Base-by-base conservation (phyloP, 75 land plant genomes). In the Picea glauca region DNA sequence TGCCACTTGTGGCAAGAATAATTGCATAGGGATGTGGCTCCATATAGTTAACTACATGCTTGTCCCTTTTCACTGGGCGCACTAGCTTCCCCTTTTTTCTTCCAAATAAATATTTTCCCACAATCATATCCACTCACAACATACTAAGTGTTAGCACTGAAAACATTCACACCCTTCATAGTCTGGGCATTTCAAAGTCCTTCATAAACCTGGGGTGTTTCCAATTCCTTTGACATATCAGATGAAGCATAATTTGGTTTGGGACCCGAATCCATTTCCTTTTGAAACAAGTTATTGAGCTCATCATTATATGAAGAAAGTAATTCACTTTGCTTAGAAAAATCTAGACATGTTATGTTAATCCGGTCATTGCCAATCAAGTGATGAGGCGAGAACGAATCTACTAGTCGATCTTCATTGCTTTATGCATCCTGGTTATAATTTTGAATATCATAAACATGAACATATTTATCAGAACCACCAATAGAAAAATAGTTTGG, bases 1-100 rank as follows among this genome's bases (percentile, higher is more conserved):
- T 85, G 1, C 99, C 99, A 80, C 99, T 97, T 40, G 96, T 97
- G 12, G 98, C 98, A 75, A 97, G 91, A 56, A 97, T 75, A 8
- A 87, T 81, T 54, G 83, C 75, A 78, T 84, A 77, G 58, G 99
- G 99, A 78, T 97, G 98, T 72, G 96, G 81, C 77, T 90, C 94
- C 62, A 97, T 80, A 57, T 98, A 97, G 78, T 97, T 97, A 56
- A 97, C 99, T 3, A 97, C 87, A 76, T 86, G 70, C 63, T 80
- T 85, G 72, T 97, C 99, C 20, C 91, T 94, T 83, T 35, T 35
- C 38, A 35, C 3, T 35, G 3, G 38, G 3, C 38, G 38, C 3
- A 35, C 38, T 35, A 35, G 38, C 1, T 35, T 1, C 38, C 38
- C 38, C 3, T 35, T 35, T 35, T 35, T 35, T 35, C 38, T 35